Evolutionary conservation across 768 basidiomycete species (phyloP), one percentile per base, ranked within the genome.

Genomic region (Tubosaeta sp.): DNA sequence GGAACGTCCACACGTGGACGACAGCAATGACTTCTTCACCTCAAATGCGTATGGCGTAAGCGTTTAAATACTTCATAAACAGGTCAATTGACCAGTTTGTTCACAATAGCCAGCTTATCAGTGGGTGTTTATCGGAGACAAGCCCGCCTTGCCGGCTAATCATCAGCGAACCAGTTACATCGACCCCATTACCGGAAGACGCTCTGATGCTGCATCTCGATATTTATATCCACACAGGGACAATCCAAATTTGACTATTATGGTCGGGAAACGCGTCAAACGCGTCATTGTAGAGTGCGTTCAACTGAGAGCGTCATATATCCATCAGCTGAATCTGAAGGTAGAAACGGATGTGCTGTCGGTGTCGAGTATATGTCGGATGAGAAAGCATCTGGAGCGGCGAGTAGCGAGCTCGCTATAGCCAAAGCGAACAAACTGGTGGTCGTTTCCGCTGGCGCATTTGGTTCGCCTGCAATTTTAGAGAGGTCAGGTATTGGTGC

Each of bases 401-500:
- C 32, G 1, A 44, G 35, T 34, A 22, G 26, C 0, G 51, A 59
- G 6, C 14, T 62, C 1, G 39, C 47, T 11, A 57, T 46, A 0
- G 72, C 64, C 3, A 62, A 48, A 7, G 77, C 74, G 4, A 59
- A 56, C 6, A 67, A 68, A 4, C 64, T 82, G 2, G 75, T 84
- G 0, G 74, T 83, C 16, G 37, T 84, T 14, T 75, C 78, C 2
- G 74, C 74, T 4, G 83, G 82, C 0, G 71, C 81, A 0, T 78
- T 84, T 51, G 82, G 82, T 2, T 80, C 81, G 0, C 78, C 82
- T 1, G 63, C 76, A 1, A 79, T 84, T 19, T 66, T 84, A 11
- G 81, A 84, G 55, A 71, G 81, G 31, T 86, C 84, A 0, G 87
- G 90, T 6, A 84, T 94, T 49, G 90, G 90, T 3, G 73, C 77